Evolutionary conservation across 768 basidiomycete genomes (phyloP), one percentile per base, ranked within the genome.

Genomic region (Dentipellis sp.): DNA sequence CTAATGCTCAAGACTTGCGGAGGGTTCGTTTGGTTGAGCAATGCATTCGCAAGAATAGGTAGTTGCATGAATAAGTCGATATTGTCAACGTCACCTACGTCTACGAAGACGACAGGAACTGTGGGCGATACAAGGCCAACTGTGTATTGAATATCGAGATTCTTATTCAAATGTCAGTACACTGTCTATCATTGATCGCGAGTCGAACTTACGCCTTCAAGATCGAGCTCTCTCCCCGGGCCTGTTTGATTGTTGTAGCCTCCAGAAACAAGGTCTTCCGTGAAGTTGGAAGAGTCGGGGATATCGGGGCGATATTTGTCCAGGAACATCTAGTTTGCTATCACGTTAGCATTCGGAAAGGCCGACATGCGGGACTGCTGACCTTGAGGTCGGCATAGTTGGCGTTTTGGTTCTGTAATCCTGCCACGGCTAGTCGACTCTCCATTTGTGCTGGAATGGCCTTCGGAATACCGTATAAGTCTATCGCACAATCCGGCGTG

Each of bases 111-210:
- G 3, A 58, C 55, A 23, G 65, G 65, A 19, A 67, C 62, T 36
- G 56, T 62, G n/a, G n/a, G n/a, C 9, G 65, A 58, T 2, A 67
- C 66, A 46, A 72, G 37, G 10, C 71, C 71, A 36, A 72, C 56
- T n/a, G 71, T 71, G 56, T 69, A 71, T 47, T 73, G 68, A 12
- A 65, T 69, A 54, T 73, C 72, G 22, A 73, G 63, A 56, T 70
- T 64, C 67, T 66, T n/a, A n/a, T 42, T n/a, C 39, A 40, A 40
- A 40, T 40, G 39, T n/a, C 10, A 40, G n/a, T 10, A n/a, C 39
- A n/a, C 10, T 40, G 39, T 10, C 10, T n/a, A 40, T 10, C n/a
- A 40, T 40, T 10, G 10, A 10, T 10, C 39, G n/a, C n/a, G 39
- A 10, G 39, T n/a, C n/a, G n/a, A n/a, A n/a, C n/a, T n/a, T n/a